These are phyloP conservation scores for Eutrema heterophyllum DNA, from an alignment of 345 rosid species.

Conservation along the genomic window DNA sequence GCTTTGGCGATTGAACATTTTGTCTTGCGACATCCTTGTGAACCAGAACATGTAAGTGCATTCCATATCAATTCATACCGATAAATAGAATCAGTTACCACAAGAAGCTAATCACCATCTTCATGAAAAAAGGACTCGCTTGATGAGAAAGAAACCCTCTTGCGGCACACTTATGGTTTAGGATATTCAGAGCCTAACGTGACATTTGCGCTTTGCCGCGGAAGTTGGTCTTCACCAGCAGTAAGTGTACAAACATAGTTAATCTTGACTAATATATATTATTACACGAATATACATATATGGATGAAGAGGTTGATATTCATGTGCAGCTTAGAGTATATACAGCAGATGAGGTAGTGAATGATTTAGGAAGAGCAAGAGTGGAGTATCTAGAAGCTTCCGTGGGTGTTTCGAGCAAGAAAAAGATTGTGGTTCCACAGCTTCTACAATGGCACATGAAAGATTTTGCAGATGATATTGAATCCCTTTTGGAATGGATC, in stretches of 20 bases:
- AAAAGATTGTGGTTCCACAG: conserved; percentile 73
- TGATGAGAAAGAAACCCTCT: conserved; percentile 79
- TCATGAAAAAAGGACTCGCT: conserved; percentile 39
- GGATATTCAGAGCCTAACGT: conserved; percentile 91
- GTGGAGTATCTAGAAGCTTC: conserved; percentile 82
- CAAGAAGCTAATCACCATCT: conserved; percentile 13
- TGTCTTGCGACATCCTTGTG: conserved; percentile 77
- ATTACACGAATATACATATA: neutral
- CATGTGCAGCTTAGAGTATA: conserved; percentile 70
- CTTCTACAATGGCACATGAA: conserved; percentile 86
- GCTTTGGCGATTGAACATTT: conserved; percentile 90
- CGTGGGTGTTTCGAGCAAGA: conserved; percentile 70
- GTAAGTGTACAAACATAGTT: conserved; percentile 40
- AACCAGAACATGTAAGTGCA: conserved; percentile 54
- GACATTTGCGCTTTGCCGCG: conserved; percentile 86
- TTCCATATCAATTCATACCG: neutral
- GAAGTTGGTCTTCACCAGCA: conserved; percentile 94
- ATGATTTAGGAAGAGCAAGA: conserved; percentile 68
- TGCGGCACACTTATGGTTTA: conserved; percentile 70
- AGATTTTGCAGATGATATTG: conserved; percentile 82
- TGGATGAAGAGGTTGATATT: neutral
- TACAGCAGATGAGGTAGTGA: conserved; percentile 60
- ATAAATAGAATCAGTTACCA: neutral
- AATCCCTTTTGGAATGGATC: conserved; percentile 81
- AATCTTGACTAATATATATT: neutral